Base-by-base conservation (phyloP, 768 basidiomycete species). In the Leccinum uliginosum region DNA sequence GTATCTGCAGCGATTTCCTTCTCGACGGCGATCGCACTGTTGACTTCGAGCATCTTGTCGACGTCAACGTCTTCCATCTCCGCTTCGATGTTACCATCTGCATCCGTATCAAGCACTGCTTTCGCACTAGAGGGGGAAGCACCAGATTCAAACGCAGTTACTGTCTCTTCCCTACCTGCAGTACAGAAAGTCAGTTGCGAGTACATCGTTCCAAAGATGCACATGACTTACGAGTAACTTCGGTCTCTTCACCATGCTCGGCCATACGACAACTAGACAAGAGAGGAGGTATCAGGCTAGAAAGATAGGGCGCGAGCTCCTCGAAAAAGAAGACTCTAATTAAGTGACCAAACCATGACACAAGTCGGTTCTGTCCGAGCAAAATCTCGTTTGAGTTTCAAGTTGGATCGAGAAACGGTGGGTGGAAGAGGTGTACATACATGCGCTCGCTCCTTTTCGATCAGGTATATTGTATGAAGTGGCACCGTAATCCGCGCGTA, bases 1-100 rank as follows among this genome's bases (percentile, higher is more conserved):
- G 95, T 93, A 70, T 98, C 95, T 24, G 93, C 93, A 19, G 97
- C 95, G 59, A 98, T 97, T 78, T 99, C 97, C 75, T 99, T 99
- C 80, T 99, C 97, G 55, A 98, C 93, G 43, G 95, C 95, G 62
- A 98, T 88, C 21, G 94, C 95, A 64, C 89, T 92, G 77, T 94
- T 96, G 59, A 95, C 92, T 59, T 93, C 91, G 67, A 93, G 82
- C 73, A 92, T 79, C 73, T 93, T 92, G 64, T 92, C 91, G 50
- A 92, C 73, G 64, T 93, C 91, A 46, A 91, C 71, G 52, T 93
- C 89, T 57, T 92, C 91, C 56, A 85, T 73, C 59, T 91, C 87
- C 55, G 80, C 73, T 35, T 83, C 80, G n/a, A 74, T 69, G 59
- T 76, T 80, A n/a, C 80, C 80, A 62, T 85, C 82, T 12, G 67